Base-by-base conservation (phyloP, 1,139 yeast species). In the Kodamaea sp. region DNA sequence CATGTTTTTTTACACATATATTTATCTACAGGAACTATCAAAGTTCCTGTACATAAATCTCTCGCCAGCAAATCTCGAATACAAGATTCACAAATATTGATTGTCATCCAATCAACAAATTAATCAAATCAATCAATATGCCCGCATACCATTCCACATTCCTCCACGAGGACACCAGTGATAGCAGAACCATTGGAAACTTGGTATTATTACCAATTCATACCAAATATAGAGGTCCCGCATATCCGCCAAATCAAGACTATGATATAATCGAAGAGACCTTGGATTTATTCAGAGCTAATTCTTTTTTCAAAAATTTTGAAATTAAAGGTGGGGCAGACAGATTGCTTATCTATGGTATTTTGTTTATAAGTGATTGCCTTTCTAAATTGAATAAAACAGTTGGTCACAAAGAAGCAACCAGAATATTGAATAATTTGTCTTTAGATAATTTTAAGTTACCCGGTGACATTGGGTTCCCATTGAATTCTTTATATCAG, bases 311-410 rank as follows among this genome's bases (percentile, higher is more conserved):
- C 75, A 84, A 87, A 60, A 92, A 92, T 71, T 94, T 92, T 63
- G 98, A 94, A 66, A 89, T 92, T 66, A 88, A 88, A 60, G 96
- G 97, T 8, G 88, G 95, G 12, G 85, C 97, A 3, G 99, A 92
- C 63, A 75, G 99, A 50, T 77, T 92, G n/a, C 72, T 92, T 46
- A 90, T 94, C 54, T 92, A 92, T 60, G 99, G 98, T n/a, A 92
- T 92, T 44, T 70, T 94, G 45, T 92, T 80, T 60, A 79, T 87
- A 31, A 85, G 94, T 42, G 95, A 88, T 57, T 88, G 97, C 62
- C 72, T 92, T 47, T 71, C 81, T 37, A 76, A 80, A 45, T 68
- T 92, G 50, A 70, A 62, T 39, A 60, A 64, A 33, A 62, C 71
- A 5, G 67, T 70, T 9, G 56, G 68, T 28, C 62, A 65, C 37